These are phyloP conservation scores for Aurifilum marmelostoma DNA, from an alignment of 2,329 filamentous ascomycete species.

Conservation along the genomic window DNA sequence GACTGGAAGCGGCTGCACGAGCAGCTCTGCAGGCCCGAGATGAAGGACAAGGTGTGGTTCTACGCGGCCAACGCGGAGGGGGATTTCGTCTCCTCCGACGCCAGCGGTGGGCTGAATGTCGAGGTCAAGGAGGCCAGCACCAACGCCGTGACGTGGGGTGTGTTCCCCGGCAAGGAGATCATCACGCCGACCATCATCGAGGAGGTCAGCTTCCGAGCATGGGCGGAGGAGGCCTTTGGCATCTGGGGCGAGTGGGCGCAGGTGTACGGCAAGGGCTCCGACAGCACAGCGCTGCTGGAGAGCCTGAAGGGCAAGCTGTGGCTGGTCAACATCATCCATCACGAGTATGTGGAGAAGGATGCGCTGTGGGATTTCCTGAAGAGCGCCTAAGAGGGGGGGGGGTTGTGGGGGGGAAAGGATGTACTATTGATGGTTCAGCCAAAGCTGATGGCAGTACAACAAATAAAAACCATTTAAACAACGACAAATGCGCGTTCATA, in stretches of 20 bases:
- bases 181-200: conserved; percentile 96
- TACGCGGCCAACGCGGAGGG: conserved; percentile 81
- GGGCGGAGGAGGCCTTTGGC: conserved; percentile 93
- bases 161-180: conserved; percentile 94
- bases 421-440: too few relatives aligned
- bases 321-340: conserved; percentile 90
- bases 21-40: conserved; percentile 61
- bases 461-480: too few relatives aligned
- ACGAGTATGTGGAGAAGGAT: conserved; percentile 72
- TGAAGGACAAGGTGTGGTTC: conserved; percentile 75
- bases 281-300: conserved; percentile 73
- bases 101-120: conserved; percentile 33
- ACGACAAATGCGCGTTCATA: not conserved
- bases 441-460: too few relatives aligned
- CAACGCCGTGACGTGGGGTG: conserved; percentile 96
- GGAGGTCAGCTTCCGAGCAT: conserved; percentile 89
- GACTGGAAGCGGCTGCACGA: conserved; percentile 72
- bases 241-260: conserved; percentile 95
- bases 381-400: conserved; percentile 24
- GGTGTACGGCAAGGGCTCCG: conserved; percentile 72
- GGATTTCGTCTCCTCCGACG: conserved; percentile 76
- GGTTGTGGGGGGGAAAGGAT: not conserved
- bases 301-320: conserved; percentile 71
- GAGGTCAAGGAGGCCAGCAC: conserved; percentile 58
- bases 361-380: conserved; percentile 73